These are phyloP conservation scores for Fusarium proliferatum DNA, from an alignment of 2,329 filamentous ascomycete genomes.

Conservation along the genomic window DNA sequence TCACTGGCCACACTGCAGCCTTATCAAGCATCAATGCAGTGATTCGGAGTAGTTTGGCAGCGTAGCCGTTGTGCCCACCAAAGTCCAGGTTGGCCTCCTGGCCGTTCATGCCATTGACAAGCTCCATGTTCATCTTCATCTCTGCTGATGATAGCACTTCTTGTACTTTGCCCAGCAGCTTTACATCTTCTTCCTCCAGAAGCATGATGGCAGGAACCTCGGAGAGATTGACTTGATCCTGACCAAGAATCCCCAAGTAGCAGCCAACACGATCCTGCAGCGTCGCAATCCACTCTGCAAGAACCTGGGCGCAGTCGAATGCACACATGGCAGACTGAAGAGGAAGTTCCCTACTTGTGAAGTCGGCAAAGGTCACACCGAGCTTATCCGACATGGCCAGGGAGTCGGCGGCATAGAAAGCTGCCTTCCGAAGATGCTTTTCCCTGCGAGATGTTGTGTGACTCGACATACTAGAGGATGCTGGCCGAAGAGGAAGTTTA, in stretches of 20 bases:
- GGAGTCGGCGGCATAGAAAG: conserved; percentile 93
- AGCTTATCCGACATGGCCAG: conserved; percentile 88
- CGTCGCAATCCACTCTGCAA: conserved; percentile 93
- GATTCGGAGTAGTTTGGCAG: conserved; percentile 83
- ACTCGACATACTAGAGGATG: conserved; percentile 45
- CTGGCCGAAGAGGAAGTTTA: conserved; percentile 49
- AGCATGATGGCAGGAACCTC: conserved; percentile 90
- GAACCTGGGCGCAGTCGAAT: conserved; percentile 92
- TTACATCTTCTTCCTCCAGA: conserved; percentile 90
- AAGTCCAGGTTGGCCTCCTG: conserved; percentile 65
- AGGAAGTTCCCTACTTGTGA: conserved; percentile 84
- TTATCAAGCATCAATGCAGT: conserved; percentile 90
- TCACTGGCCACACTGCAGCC: conserved; percentile 87
- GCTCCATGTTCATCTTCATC: conserved; percentile 76
- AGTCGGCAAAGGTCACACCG: conserved; percentile 86
- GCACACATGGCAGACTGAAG: conserved; percentile 92
- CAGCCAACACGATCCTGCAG: conserved; percentile 94
- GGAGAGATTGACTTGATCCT: conserved; percentile 80
- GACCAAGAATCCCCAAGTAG: conserved; percentile 87
- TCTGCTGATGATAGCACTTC: conserved; percentile 82
- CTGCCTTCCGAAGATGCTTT: conserved; percentile 90
- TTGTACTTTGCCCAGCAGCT: conserved; percentile 83
- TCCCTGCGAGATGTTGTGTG: conserved; percentile 77
- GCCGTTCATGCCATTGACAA: conserved; percentile 59
- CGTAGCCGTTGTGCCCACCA: conserved; percentile 77